Percentiles rank a stretch among this genome's conserved stretches.
phyloP scores from a whole-genome alignment of 495 filamentous ascomycete genomes.

The Talaromyces stipitatus region DNA sequence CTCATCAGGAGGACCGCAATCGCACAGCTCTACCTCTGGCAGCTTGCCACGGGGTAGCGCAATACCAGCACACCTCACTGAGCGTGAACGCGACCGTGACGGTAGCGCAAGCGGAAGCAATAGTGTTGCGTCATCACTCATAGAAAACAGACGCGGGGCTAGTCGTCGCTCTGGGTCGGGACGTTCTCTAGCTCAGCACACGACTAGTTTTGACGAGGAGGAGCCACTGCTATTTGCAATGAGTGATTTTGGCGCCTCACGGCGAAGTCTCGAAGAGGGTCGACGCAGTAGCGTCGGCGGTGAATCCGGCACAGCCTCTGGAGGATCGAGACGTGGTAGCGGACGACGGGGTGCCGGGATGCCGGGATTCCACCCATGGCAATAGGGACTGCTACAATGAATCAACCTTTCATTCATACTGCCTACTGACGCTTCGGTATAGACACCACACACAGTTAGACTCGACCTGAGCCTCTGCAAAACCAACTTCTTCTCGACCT shows the following conservation, averaged over 20 bases:
- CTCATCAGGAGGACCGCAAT: constrained; percentile 31
- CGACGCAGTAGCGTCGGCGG: constrained; percentile 39
- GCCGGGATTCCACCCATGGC: constrained; percentile 25
- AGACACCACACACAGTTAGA: neutral
- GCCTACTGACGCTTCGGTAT: too few relatives aligned
- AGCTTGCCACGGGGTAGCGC: constrained; percentile 32
- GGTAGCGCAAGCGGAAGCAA: constrained; percentile 47
- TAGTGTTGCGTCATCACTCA: constrained; percentile 33
- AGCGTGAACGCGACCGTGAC: constrained; percentile 36
- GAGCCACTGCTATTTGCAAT: constrained; percentile 82
- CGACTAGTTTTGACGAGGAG: constrained; percentile 50
- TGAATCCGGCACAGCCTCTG: constrained; percentile 18
- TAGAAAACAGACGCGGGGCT: constrained; percentile 28
- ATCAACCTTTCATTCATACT: neutral
- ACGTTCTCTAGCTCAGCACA: constrained; percentile 26
- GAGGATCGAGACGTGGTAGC: constrained; percentile 32
- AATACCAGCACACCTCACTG: constrained; percentile 25
- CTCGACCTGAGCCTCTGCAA: neutral
- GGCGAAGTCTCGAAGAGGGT: constrained; percentile 68
- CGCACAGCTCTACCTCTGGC: constrained; percentile 36
- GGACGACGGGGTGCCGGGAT: constrained; percentile 30
- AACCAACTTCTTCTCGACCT: neutral
- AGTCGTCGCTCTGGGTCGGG: constrained; percentile 26
- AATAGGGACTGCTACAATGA: constrained; percentile 4
- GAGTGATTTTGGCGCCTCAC: constrained; percentile 67